A percentile compares a stretch with the other conserved stretches of the same genome.
Conservation (phyloP, 164 flowering plant genomes). For the Hamamelis virginiana region DNA sequence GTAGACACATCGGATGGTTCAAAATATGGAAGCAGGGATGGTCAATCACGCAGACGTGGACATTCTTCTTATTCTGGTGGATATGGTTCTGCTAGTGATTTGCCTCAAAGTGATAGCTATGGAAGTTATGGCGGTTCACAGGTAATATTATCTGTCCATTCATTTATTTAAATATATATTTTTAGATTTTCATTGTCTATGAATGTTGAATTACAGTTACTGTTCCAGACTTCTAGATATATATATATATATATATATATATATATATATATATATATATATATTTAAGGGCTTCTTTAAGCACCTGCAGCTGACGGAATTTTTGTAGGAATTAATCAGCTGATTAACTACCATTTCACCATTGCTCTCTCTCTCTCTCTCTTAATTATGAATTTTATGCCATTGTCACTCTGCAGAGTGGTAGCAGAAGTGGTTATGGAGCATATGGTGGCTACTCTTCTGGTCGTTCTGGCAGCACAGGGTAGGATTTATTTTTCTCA, state of each 20-base stretch:
- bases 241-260: too few species aligned
- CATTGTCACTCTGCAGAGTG: slow-evolving; percentile 24
- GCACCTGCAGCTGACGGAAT: background rate
- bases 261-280: too few species aligned
- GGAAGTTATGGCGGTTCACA: slow-evolving; percentile 43
- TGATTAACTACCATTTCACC: background rate
- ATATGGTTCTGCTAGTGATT: slow-evolving; percentile 47
- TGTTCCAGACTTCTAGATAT: too few species aligned
- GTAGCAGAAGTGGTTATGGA: slow-evolving; percentile 44
- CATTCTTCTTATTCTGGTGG: slow-evolving; percentile 45
- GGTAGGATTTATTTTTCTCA: slow-evolving; percentile 28
- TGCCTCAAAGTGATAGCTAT: slow-evolving; percentile 38
- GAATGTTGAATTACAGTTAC: background rate
- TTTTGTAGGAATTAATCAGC: background rate
- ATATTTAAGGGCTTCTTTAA: background rate
- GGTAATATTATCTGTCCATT: slow-evolving; percentile 18
- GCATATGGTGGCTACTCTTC: slow-evolving; percentile 45
- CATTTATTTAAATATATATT: background rate
- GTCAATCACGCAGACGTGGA: slow-evolving; percentile 52
- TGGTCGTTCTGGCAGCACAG: slow-evolving; percentile 44
- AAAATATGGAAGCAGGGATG: slow-evolving; percentile 54
- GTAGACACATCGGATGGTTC: slow-evolving; percentile 41
- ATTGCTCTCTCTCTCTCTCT: background rate
- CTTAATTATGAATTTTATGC: background rate
- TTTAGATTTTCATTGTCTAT: background rate